Conservation (phyloP, 257 asterid species). For the Solanum lycopersicoides region DNA sequence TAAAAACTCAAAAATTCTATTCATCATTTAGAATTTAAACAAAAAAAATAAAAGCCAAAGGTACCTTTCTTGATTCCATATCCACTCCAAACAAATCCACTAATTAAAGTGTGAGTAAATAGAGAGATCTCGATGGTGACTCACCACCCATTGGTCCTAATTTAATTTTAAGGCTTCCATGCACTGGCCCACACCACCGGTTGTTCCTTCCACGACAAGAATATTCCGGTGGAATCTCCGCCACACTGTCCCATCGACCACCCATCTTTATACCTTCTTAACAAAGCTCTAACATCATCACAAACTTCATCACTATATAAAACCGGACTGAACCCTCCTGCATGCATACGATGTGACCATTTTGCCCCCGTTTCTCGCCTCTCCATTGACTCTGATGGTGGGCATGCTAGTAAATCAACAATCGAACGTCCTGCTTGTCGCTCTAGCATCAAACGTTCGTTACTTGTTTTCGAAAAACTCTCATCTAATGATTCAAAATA, state of each 20-base stretch:
- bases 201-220: slow-evolving; percentile 93
- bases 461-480: slow-evolving; percentile 53
- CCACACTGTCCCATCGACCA: slow-evolving; percentile 73
- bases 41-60: not conserved
- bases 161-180: slow-evolving; percentile 61
- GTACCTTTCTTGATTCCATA: slow-evolving; percentile 14
- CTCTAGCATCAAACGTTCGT: slow-evolving; percentile 89
- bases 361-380: slow-evolving; percentile 71
- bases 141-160: not conserved
- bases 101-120: slow-evolving; percentile 21
- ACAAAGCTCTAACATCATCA: slow-evolving; percentile 79
- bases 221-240: slow-evolving; percentile 66
- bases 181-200: slow-evolving; percentile 99
- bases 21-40: not conserved
- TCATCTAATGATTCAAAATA: slow-evolving; percentile 86
- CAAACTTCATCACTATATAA: slow-evolving; percentile 75
- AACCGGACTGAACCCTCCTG: slow-evolving; percentile 42
- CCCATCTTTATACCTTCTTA: slow-evolving; percentile 91
- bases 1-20: not conserved
- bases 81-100: slow-evolving; percentile 19
- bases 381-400: slow-evolving; percentile 58
- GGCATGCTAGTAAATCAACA: slow-evolving; percentile 76
- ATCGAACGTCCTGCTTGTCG: slow-evolving; percentile 79
- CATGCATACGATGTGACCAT: slow-evolving; percentile 73
- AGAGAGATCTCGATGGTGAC: slow-evolving; percentile 2